These are phyloP conservation scores for Pichia sp. DNA, from an alignment of 1,139 yeast genomes.

Conservation along the genomic window DNA sequence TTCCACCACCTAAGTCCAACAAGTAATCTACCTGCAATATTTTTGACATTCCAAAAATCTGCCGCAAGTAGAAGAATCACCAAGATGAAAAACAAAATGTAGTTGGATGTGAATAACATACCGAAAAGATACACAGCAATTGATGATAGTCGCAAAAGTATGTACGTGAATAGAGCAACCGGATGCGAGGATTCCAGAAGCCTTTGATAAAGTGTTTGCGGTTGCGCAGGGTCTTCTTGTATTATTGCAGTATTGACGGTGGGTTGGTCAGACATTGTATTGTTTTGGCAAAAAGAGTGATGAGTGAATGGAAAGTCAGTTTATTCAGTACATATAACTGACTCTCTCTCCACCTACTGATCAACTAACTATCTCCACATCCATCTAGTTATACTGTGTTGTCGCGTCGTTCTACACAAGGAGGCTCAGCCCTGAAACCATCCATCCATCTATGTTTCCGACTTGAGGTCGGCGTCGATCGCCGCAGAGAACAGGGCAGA, in stretches of 20 bases:
- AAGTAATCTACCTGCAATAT: constrained; percentile 78
- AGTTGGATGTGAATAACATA: constrained; percentile 53
- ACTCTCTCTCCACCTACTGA: too few species aligned
- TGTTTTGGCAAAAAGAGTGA: too few species aligned
- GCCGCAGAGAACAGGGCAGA: too few species aligned
- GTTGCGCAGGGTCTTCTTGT: constrained; percentile 13
- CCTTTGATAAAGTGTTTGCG: constrained; percentile 31
- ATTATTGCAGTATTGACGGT: background rate
- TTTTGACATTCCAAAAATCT: constrained; percentile 92
- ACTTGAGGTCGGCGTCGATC: too few species aligned
- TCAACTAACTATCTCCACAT: too few species aligned
- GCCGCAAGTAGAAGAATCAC: constrained; percentile 71
- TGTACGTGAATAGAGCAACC: constrained; percentile 57
- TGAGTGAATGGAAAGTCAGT: too few species aligned
- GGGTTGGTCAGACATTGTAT: background rate
- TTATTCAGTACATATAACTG: too few species aligned
- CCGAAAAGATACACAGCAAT: constrained; percentile 65
- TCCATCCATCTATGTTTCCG: too few species aligned
- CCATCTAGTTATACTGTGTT: too few species aligned
- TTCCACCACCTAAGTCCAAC: constrained; percentile 98
- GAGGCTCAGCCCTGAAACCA: too few species aligned
- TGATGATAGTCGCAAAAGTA: constrained; percentile 59
- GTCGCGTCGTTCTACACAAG: too few species aligned
- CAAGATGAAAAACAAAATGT: constrained; percentile 70
- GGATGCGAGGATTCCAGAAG: constrained; percentile 74